These are phyloP conservation scores for Cadophora luteo-olivacea DNA, from an alignment of 2,329 filamentous ascomycete species.

Conservation along the genomic window DNA sequence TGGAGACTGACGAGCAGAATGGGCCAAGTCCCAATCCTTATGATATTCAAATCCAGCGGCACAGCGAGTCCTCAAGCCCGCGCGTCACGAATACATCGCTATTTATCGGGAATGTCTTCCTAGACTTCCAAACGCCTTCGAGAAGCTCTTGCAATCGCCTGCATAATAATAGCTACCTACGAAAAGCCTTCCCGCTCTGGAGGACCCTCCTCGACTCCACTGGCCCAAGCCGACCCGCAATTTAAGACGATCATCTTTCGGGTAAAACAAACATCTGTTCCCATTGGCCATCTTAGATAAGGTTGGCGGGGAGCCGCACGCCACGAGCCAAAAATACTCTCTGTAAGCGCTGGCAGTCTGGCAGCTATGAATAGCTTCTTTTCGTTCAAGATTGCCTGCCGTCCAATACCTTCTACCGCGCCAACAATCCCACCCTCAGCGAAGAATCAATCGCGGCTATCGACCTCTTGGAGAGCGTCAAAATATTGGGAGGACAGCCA, in stretches of 20 bases:
- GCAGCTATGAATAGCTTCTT: slow-evolving; percentile 19
- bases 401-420: slow-evolving; percentile 14
- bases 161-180: slow-evolving; percentile 15
- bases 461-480: slow-evolving; percentile 22
- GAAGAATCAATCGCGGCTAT: slow-evolving; percentile 25
- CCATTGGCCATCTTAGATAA: slow-evolving; percentile 4
- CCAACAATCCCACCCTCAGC: slow-evolving; percentile 12
- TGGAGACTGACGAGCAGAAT: neutral
- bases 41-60: neutral
- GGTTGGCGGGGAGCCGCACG: slow-evolving; percentile 16
- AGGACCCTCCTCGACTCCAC: neutral
- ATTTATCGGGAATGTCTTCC: neutral
- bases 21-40: slow-evolving; percentile 9
- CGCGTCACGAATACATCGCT: neutral
- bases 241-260: slow-evolving; percentile 12
- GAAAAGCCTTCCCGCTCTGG: neutral
- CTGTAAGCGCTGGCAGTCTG: slow-evolving; percentile 14
- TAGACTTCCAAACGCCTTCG: slow-evolving; percentile 11
- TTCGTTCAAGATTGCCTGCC: slow-evolving; percentile 2
- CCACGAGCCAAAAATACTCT: slow-evolving; percentile 20
- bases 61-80: neutral
- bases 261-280: slow-evolving; percentile 2
- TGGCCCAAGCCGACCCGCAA: neutral
- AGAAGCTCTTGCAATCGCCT: slow-evolving; percentile 1
- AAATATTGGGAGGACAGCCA: slow-evolving; percentile 16